phyloP scores from a whole-genome alignment of 345 rosid genomes.

The Eucalyptus sideroxylon region DNA sequence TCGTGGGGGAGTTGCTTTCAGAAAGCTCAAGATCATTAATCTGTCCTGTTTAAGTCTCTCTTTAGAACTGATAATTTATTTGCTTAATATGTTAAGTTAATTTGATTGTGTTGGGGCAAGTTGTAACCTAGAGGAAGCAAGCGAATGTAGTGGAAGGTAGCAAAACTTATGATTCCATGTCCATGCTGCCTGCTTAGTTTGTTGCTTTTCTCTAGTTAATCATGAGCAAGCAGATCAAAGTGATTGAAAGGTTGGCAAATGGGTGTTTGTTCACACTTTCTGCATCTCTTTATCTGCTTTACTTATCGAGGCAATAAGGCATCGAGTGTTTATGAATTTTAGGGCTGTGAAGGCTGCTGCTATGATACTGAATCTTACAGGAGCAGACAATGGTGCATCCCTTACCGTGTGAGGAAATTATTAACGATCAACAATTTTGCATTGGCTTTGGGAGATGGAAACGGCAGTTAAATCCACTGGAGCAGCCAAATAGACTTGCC shows the following conservation, averaged over 20 bases:
- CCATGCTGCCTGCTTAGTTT: neutral
- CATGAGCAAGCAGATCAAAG: neutral
- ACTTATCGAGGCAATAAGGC: neutral
- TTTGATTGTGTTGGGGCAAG: neutral
- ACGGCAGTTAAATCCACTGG: neutral
- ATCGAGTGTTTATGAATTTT: neutral
- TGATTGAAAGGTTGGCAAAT: neutral
- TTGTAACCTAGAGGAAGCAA: neutral
- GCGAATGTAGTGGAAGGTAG: neutral
- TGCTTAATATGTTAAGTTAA: neutral
- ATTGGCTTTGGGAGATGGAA: neutral
- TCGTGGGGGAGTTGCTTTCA: neutral
- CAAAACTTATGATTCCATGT: neutral
- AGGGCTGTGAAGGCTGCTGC: constrained; percentile 93
- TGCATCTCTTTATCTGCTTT: neutral
- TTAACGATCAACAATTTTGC: neutral
- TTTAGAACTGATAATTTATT: neutral
- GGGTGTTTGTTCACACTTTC: neutral
- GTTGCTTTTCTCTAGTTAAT: neutral
- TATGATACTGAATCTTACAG: constrained; percentile 73
- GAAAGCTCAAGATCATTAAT: neutral
- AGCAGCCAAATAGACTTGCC: neutral
- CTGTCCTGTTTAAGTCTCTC: neutral
- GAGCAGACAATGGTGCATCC: constrained; percentile 85
- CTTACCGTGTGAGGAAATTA: constrained; percentile 46